phyloP scores from a whole-genome alignment of 2,329 filamentous ascomycete genomes.

The Colletotrichum lupini region DNA sequence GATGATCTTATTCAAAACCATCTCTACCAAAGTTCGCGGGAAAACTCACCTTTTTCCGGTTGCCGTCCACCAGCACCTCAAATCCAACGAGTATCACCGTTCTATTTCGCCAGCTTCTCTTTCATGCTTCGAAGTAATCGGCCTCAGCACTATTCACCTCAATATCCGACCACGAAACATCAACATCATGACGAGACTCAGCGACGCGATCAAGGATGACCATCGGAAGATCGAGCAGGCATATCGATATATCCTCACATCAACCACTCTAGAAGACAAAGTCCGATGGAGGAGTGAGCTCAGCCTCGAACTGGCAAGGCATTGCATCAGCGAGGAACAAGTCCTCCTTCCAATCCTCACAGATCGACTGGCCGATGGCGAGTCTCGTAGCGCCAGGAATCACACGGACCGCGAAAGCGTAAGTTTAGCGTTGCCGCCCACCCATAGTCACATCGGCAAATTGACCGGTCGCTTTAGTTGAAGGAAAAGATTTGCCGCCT shows the following conservation, averaged over 20 bases:
- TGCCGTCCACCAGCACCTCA: too few relatives aligned
- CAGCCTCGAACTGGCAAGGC: conserved; percentile 29
- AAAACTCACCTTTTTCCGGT: background rate
- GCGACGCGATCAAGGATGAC: conserved; percentile 31
- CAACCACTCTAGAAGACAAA: conserved; percentile 8
- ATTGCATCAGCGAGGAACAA: conserved; percentile 30
- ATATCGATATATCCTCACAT: conserved; percentile 24
- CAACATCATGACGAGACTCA: conserved; percentile 24
- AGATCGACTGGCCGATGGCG: conserved; percentile 16
- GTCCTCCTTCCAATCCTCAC: conserved; percentile 18
- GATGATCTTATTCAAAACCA: background rate
- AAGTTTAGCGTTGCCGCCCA: background rate
- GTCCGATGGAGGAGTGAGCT: conserved; percentile 27
- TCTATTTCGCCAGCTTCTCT: background rate
- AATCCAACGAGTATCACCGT: too few relatives aligned
- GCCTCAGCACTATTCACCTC: background rate
- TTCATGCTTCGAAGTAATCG: background rate
- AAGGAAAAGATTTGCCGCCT: conserved; percentile 29
- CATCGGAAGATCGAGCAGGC: conserved; percentile 30
- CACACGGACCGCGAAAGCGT: conserved; percentile 15
- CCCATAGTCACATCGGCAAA: background rate
- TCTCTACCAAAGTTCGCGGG: too few relatives aligned
- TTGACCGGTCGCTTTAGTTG: background rate
- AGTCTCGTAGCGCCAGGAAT: conserved; percentile 17
- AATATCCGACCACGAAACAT: background rate